Evolutionary conservation across 495 filamentous ascomycete species (phyloP).

Genomic region (Bryoglossum gracile): DNA sequence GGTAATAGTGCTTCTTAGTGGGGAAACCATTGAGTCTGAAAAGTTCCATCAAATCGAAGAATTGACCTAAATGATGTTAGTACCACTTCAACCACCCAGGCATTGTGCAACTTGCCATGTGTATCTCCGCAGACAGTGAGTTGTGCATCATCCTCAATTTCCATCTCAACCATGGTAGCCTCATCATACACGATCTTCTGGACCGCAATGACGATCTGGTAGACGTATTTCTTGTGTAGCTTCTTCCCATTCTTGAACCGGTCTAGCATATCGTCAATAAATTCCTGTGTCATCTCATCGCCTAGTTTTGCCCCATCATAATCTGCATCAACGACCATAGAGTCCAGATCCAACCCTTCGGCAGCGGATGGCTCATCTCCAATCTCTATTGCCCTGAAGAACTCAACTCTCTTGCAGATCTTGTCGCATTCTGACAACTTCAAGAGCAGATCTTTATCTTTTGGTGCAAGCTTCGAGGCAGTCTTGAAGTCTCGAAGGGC

Average conservation of each 20-base stretch:
- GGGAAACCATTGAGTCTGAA: conserved; percentile 88
- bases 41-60: conserved; percentile 92
- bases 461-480: conserved; percentile 77
- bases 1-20: conserved; percentile 75
- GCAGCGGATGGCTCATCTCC: conserved; percentile 85
- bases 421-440: conserved; percentile 90
- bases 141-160: conserved; percentile 63
- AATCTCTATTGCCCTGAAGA: conserved; percentile 91
- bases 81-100: neutral
- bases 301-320: conserved; percentile 83
- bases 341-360: conserved; percentile 80
- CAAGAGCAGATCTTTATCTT: conserved; percentile 82
- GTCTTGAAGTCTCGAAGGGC: conserved; percentile 89
- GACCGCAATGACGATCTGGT: conserved; percentile 87
- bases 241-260: conserved; percentile 95
- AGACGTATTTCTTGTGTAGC: conserved; percentile 92
- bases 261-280: conserved; percentile 93
- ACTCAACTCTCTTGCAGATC: conserved; percentile 80
- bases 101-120: conserved; percentile 66
- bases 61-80: conserved; percentile 61
- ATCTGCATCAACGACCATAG: conserved; percentile 67
- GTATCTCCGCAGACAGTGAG: conserved; percentile 97
- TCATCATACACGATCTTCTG: conserved; percentile 85
- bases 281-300: conserved; percentile 87
- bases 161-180: conserved; percentile 95